These are phyloP conservation scores for Geotrichum cucujoidarum DNA, from an alignment of 1,139 yeast species.

Conservation along the genomic window DNA sequence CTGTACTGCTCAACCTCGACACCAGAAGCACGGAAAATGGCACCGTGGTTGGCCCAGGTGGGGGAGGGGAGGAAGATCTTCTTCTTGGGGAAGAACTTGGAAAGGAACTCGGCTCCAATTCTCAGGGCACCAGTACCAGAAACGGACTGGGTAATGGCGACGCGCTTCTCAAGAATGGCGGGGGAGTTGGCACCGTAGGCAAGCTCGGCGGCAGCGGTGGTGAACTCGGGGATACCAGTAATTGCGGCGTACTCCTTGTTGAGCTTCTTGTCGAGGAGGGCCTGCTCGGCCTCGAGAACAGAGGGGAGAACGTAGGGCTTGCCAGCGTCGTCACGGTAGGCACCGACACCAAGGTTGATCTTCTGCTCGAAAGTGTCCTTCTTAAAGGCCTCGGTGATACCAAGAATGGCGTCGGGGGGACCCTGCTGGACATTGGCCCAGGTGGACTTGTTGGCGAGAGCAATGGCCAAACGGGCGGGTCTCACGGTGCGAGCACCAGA, in stretches of 20 bases:
- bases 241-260: conserved; percentile 93
- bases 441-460: conserved; percentile 24
- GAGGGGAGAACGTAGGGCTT: conserved; percentile 93
- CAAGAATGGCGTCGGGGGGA: conserved; percentile 64
- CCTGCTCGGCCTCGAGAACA: conserved; percentile 55
- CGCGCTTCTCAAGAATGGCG: conserved; percentile 42
- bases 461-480: conserved; percentile 5
- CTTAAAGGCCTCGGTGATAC: conserved; percentile 56
- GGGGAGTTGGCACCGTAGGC: conserved; percentile 42
- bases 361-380: conserved; percentile 46
- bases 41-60: conserved; percentile 69
- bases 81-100: conserved; percentile 47
- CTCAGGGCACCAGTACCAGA: conserved; percentile 74
- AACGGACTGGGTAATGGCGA: conserved; percentile 62
- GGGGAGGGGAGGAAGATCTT: conserved; percentile 58
- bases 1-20: conserved; percentile 50
- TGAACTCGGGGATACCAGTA: conserved; percentile 73
- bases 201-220: conserved; percentile 67
- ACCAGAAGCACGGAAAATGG: conserved; percentile 47
- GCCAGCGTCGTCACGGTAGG: conserved; percentile 88
- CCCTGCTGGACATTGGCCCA: conserved; percentile 48
- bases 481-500: conserved; percentile 9
- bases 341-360: conserved; percentile 92
- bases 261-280: conserved; percentile 39
- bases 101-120: conserved; percentile 58